Evolutionary conservation across 495 filamentous ascomycete species (phyloP), one percentile per base, ranked within the genome.

Genomic region (Lepidopterella palustris): DNA sequence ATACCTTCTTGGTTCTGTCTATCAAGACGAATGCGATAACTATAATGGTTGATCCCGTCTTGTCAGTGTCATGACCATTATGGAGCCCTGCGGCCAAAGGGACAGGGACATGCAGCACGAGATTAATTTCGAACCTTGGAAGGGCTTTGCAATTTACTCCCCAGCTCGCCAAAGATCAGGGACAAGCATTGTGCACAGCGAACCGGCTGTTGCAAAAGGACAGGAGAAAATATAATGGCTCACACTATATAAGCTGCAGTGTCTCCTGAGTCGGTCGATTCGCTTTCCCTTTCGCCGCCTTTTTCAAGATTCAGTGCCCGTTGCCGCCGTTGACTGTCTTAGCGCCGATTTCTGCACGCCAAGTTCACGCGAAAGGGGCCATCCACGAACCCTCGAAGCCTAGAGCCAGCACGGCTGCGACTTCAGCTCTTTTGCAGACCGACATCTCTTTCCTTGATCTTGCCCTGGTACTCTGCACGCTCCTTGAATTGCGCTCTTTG

Each of bases 401-500:
- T n/a, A n/a, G n/a, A n/a, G n/a, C n/a, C n/a, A n/a, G n/a, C n/a
- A n/a, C n/a, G n/a, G n/a, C n/a, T n/a, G n/a, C 53, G 39, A n/a
- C 32, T 52, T 52, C 52, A 47, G 35, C 35, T 42, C 35, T 42
- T 42, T 42, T 42, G 35, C 35, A 42, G 35, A 42, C 35, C 35
- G 35, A 42, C 35, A 42, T 18, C 10, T 18, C 13, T 56, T 25
- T 28, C n/a, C 45, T 39, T 21, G 13, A 20, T 49, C 18, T 45
- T 35, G 42, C 27, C 27, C 32, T 31, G 18, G 57, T 45, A 28
- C 57, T 60, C 29, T 27, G 13, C 35, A 42, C 35, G 35, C 35
- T 42, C 35, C 35, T 42, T 42, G 13, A 15, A 10, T 18, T 42
- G 42, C 51, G 57, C 59, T 53, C 62, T 65, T 60, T 65, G 24